Evolutionary conservation across 345 rosid genomes (phyloP).

Genomic region (Eucalyptus urophylla): DNA sequence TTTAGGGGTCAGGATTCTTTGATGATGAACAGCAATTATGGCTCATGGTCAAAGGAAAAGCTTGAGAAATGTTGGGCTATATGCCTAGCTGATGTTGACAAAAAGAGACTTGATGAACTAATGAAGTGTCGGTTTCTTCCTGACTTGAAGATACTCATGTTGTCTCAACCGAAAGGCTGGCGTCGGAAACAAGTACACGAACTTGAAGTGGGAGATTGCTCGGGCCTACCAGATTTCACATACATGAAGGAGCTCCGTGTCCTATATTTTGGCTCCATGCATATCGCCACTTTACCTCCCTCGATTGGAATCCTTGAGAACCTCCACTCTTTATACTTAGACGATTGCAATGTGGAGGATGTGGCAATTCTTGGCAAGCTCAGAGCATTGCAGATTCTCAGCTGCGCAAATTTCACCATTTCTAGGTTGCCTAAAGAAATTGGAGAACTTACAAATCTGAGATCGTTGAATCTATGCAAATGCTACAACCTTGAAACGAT

Average conservation of each 20-base stretch:
- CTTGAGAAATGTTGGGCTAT: background rate
- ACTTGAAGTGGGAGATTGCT: no score
- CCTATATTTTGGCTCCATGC: background rate
- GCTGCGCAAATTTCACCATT: accelerated
- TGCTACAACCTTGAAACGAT: accelerated
- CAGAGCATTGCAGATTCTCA: background rate
- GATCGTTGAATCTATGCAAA: background rate
- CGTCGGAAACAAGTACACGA: accelerated
- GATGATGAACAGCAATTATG: background rate
- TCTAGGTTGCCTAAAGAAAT: background rate
- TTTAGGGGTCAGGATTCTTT: background rate
- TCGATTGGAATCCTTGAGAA: background rate
- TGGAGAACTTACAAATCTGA: accelerated
- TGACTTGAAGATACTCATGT: background rate
- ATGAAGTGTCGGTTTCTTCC: accelerated
- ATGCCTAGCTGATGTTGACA: accelerated
- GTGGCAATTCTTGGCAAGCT: background rate
- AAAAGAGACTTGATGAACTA: no score
- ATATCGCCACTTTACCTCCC: background rate
- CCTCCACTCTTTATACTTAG: background rate
- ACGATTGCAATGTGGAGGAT: background rate
- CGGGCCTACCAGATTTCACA: no score
- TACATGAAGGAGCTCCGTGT: accelerated
- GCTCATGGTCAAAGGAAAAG: background rate
- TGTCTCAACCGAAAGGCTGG: accelerated